These are phyloP conservation scores for Taxillus chinensis DNA, from an alignment of 164 flowering plant species.

Conservation along the genomic window DNA sequence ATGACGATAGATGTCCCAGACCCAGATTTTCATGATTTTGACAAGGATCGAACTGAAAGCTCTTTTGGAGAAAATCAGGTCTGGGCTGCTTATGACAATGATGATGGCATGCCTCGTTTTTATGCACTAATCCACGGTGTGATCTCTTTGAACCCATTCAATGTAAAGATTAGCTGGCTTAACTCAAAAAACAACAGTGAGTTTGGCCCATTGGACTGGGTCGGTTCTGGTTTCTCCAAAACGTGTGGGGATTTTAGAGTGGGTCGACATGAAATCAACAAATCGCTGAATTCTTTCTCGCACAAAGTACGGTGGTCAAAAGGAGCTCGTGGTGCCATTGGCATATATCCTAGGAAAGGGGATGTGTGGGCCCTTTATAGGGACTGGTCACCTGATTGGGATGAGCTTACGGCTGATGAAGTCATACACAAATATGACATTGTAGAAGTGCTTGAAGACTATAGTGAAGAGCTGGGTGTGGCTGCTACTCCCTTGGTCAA, in stretches of 20 bases:
- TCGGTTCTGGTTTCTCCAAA: constrained; percentile 56
- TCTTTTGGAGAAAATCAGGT: constrained; percentile 56
- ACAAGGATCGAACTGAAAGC: constrained; percentile 50
- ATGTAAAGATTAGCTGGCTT: constrained; percentile 62
- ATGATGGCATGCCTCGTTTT: constrained; percentile 78
- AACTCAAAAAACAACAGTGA: constrained; percentile 52
- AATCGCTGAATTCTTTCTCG: constrained; percentile 53
- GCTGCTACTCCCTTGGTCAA: constrained; percentile 49
- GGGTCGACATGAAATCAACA: constrained; percentile 33
- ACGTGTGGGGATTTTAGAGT: constrained; percentile 70
- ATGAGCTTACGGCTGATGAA: constrained; percentile 51
- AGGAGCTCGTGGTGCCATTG: constrained; percentile 38
- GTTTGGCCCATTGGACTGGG: constrained; percentile 52
- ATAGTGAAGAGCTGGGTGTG: constrained; percentile 40
- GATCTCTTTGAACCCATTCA: constrained; percentile 50
- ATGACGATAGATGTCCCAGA: constrained; percentile 51
- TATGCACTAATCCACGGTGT: constrained; percentile 59
- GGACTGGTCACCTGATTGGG: constrained; percentile 73
- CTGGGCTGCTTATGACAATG: constrained; percentile 74
- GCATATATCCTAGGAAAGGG: constrained; percentile 50
- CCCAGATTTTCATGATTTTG: constrained; percentile 66
- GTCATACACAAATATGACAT: constrained; percentile 63
- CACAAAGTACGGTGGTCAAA: constrained; percentile 58
- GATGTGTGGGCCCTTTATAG: constrained; percentile 76
- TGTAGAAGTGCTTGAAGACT: constrained; percentile 70